phyloP scores from a whole-genome alignment of 2,329 filamentous ascomycete species.

The Ceratocystis cubensis region DNA sequence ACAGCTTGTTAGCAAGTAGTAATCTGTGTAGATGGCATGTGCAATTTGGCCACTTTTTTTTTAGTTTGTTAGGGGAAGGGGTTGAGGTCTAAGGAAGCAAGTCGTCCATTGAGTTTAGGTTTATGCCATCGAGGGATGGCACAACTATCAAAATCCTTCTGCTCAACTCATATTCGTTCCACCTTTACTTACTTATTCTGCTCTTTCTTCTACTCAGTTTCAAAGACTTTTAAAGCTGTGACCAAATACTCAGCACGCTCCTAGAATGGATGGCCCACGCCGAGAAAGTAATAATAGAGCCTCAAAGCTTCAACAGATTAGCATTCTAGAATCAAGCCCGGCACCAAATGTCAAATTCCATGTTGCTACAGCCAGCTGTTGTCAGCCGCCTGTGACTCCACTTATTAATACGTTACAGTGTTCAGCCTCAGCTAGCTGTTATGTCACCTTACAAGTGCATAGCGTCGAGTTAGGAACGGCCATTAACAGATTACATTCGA shows the following conservation, averaged over 20 bases:
- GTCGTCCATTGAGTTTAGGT: not conserved
- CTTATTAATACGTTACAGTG: too few relatives aligned
- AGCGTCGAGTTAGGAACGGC: too few relatives aligned
- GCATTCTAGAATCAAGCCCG: not conserved
- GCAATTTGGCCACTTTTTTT: slow-evolving; percentile 19
- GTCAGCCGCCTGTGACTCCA: not conserved
- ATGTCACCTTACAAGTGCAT: too few relatives aligned
- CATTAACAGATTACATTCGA: not conserved
- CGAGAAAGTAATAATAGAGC: slow-evolving; percentile 6
- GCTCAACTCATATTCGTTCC: too few relatives aligned
- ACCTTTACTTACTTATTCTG: not conserved
- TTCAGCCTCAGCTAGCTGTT: too few relatives aligned
- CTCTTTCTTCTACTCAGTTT: not conserved
- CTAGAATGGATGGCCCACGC: not conserved
- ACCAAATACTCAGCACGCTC: not conserved
- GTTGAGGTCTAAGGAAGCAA: not conserved
- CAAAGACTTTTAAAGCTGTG: not conserved
- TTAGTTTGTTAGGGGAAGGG: not conserved
- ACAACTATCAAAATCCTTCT: not conserved
- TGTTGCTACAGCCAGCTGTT: not conserved
- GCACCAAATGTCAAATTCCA: not conserved
- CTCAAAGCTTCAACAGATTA: not conserved
- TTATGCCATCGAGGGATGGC: not conserved
- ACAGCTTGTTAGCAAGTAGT: not conserved
- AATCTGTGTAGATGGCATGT: slow-evolving; percentile 12